Evolutionary conservation across 2,329 filamentous ascomycete species (phyloP), one percentile per base, ranked within the genome.

Genomic region (Microsporum audouinii): DNA sequence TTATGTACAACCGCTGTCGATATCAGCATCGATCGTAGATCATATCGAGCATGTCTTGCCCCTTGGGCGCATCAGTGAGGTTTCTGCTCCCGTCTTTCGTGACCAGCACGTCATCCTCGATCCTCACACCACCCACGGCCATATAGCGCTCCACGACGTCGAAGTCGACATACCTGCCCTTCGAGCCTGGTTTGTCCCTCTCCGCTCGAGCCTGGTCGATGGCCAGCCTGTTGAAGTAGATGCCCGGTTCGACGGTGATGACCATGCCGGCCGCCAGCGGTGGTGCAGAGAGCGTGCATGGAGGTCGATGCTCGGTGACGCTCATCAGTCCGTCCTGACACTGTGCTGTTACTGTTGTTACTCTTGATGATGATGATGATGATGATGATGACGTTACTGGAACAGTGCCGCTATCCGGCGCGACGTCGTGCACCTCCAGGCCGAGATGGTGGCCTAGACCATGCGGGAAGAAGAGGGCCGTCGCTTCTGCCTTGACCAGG

Each of bases 21-120:
- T 23, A 23, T 23, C 17, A 23, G 17, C 17, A 23, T 23, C 17
- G 17, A 23, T 23, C 23, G 14, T 55, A 55, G 63, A 77, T 75
- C 53, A 76, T 71, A 56, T 73, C 70, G 55, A 77, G 65, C 69
- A 75, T 75, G 58, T 77, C 79, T 2, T 85, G 79, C 61, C 87
- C 85, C 72, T 90, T 91, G 3, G 84, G 80, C 2, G 85, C 85
- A 10, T 83, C 84, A 0, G 88, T 91, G 65, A 91, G 71, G 71
- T 91, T 91, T 69, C 88, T 83, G 63, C 82, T 83, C 4, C 88
- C 87, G 27, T 78, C 78, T 57, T 82, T 78, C 0, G 87, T 91
- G 63, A 91, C 84, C 31, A 90, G 75, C 34, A 91, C 80, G 69
- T 91, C 88, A 69, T 77, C 75, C 62, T 77, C 75, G 58, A 77